These are phyloP conservation scores for Phytophthora idaei DNA, from an alignment of 352 stramenopile genomes.

Conservation along the genomic window DNA sequence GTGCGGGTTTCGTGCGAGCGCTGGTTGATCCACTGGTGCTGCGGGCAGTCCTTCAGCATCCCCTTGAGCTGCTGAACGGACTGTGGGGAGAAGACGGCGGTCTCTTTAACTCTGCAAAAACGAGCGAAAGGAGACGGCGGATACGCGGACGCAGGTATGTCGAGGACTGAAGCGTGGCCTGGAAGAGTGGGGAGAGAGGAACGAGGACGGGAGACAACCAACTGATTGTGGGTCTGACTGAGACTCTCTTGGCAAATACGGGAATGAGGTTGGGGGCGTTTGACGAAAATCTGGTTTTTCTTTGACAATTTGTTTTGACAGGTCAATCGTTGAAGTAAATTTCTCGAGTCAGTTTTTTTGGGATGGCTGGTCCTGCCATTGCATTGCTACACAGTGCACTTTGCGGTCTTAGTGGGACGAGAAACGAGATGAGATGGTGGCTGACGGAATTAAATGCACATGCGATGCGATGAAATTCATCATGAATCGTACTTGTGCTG, in stretches of 20 bases:
- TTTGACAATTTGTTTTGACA: slow-evolving; percentile 3
- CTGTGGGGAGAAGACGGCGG: not conserved
- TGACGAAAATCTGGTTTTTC: slow-evolving; percentile 16
- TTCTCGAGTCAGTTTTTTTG: slow-evolving; percentile 2
- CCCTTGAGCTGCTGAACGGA: slow-evolving; percentile 33
- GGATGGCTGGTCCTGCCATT: not conserved
- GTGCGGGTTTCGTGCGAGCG: slow-evolving; percentile 88
- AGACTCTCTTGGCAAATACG: slow-evolving; percentile 21
- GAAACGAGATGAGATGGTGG: not conserved
- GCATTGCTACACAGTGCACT: not conserved
- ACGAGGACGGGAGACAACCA: slow-evolving; percentile 1
- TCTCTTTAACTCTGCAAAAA: slow-evolving; percentile 9
- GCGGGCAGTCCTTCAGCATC: slow-evolving; percentile 91
- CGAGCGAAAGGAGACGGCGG: not conserved
- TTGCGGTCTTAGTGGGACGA: too few species aligned
- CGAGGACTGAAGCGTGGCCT: not conserved
- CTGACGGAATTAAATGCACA: not conserved
- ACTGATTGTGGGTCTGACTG: slow-evolving; percentile 6
- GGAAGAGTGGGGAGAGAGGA: not conserved
- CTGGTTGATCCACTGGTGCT: slow-evolving; percentile 91
- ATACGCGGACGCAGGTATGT: not conserved
- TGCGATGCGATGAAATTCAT: not conserved
- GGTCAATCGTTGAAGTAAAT: slow-evolving; percentile 12
- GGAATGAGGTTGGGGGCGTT: slow-evolving; percentile 20
- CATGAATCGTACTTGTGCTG: too few species aligned